A percentile compares a stretch with the other conserved stretches of the same genome.
These are phyloP conservation scores for Leishmania aethiopica DNA, from an alignment of 208 protist genomes.

Conservation along the genomic window DNA sequence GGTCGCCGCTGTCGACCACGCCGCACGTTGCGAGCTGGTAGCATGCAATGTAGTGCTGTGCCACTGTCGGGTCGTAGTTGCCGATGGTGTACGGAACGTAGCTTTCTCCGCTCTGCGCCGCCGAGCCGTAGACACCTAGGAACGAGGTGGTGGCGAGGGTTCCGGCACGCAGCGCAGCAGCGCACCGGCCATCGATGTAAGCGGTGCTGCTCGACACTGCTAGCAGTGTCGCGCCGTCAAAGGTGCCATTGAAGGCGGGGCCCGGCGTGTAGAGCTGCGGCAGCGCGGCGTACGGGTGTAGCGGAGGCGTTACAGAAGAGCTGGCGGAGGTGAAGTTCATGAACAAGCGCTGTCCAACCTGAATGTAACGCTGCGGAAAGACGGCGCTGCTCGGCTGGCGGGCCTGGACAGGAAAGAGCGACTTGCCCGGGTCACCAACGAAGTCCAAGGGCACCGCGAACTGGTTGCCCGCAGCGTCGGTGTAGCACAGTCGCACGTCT, in stretches of 20 bases:
- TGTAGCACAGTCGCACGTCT: constrained; percentile 79
- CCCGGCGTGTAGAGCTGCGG: constrained; percentile 57
- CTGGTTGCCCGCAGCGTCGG: constrained; percentile 73
- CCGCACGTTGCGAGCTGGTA: constrained; percentile 70
- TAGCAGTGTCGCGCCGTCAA: constrained; percentile 64
- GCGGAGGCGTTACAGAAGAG: constrained; percentile 26
- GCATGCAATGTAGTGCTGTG: constrained; percentile 62
- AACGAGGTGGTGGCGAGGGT: constrained; percentile 24
- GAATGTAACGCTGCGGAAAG: constrained; percentile 27
- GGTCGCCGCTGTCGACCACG: constrained; percentile 63
- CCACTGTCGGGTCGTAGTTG: constrained; percentile 57
- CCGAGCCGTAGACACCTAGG: constrained; percentile 45
- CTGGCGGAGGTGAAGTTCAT: constrained; percentile 47
- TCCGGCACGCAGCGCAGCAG: constrained; percentile 33
- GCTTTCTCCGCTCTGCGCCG: constrained; percentile 9
- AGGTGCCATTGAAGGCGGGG: constrained; percentile 62
- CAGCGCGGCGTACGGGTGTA: constrained; percentile 45
- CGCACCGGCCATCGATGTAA: constrained; percentile 75
- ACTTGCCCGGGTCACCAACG: constrained; percentile 24
- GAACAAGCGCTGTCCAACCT: constrained; percentile 71
- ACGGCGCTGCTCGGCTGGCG: constrained; percentile 43
- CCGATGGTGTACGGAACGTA: constrained; percentile 59
- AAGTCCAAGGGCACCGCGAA: constrained; percentile 76
- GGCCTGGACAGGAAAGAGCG: constrained; percentile 42
- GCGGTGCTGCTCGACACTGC: constrained; percentile 30